Conservation (phyloP, 2,329 filamentous ascomycete species). For the Elsinoe batatas region DNA sequence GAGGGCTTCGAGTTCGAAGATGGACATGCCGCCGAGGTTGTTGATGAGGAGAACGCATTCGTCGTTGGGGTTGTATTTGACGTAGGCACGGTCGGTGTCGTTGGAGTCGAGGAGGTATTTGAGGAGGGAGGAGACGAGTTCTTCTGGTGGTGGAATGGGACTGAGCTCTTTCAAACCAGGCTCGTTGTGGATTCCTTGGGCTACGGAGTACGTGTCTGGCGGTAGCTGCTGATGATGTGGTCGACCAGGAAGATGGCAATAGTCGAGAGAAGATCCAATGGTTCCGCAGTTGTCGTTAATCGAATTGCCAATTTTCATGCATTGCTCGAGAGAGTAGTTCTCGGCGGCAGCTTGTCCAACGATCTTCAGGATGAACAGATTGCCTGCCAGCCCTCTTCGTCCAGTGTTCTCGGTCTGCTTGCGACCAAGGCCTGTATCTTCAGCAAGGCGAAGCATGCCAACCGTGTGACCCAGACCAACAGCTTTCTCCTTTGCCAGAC, state of each 20-base stretch:
- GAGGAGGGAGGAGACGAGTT: slow-evolving; percentile 40
- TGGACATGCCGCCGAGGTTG: slow-evolving; percentile 41
- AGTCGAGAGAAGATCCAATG: slow-evolving; percentile 42
- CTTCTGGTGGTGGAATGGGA: slow-evolving; percentile 40
- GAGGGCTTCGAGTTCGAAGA: slow-evolving; percentile 40
- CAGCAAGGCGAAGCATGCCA: slow-evolving; percentile 39
- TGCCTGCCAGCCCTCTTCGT: slow-evolving; percentile 41
- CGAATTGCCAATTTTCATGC: slow-evolving; percentile 35
- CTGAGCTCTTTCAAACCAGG: slow-evolving; percentile 38
- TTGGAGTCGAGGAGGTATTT: slow-evolving; percentile 38
- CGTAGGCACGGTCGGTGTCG: slow-evolving; percentile 41
- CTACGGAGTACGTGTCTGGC: slow-evolving; percentile 29
- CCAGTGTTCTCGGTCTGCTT: slow-evolving; percentile 41
- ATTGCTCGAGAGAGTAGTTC: slow-evolving; percentile 36
- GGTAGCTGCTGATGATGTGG: slow-evolving; percentile 39
- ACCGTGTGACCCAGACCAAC: slow-evolving; percentile 36
- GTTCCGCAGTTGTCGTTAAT: slow-evolving; percentile 39
- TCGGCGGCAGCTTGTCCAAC: slow-evolving; percentile 37
- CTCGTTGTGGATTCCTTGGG: slow-evolving; percentile 45
- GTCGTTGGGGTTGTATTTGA: slow-evolving; percentile 37
- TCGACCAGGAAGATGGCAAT: slow-evolving; percentile 44
- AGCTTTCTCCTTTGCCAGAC: slow-evolving; percentile 39
- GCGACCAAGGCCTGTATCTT: slow-evolving; percentile 39
- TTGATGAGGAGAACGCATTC: slow-evolving; percentile 39
- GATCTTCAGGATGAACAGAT: slow-evolving; percentile 41